phyloP scores from a whole-genome alignment of 1,284 basidiomycete species.

The Waitea zeae region DNA sequence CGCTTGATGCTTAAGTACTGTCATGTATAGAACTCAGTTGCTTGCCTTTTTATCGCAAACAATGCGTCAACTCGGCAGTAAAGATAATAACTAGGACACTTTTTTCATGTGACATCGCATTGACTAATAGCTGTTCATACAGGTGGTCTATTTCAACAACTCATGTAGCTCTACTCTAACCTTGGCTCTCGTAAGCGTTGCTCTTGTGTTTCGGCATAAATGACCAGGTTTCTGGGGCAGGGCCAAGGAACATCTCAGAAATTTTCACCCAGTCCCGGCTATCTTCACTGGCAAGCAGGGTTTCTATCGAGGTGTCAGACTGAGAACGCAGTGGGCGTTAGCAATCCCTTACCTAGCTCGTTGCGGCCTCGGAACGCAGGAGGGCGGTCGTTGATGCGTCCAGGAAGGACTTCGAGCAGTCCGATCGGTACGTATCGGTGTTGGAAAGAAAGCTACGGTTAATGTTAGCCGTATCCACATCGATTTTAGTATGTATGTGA shows the following conservation, averaged over 20 bases:
- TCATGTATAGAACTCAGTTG: too few relatives aligned
- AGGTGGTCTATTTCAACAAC: too few relatives aligned
- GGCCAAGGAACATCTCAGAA: slow-evolving; percentile 85
- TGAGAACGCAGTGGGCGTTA: neutral
- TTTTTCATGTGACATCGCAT: too few relatives aligned
- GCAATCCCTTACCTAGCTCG: slow-evolving; percentile 49
- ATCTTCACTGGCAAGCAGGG: slow-evolving; percentile 66
- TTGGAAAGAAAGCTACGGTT: slow-evolving; percentile 86
- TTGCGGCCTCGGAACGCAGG: slow-evolving; percentile 75
- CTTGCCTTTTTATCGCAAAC: too few relatives aligned
- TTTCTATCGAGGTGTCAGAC: slow-evolving; percentile 31
- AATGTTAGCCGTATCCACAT: too few relatives aligned
- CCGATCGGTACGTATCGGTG: slow-evolving; percentile 92
- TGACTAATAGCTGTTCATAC: too few relatives aligned
- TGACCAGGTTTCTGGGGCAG: slow-evolving; percentile 42
- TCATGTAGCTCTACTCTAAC: slow-evolving; percentile 29
- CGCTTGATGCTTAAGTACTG: too few relatives aligned
- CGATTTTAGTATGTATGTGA: too few relatives aligned
- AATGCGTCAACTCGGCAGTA: too few relatives aligned
- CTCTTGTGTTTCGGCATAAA: slow-evolving; percentile 69
- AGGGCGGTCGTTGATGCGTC: slow-evolving; percentile 78
- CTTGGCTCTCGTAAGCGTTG: slow-evolving; percentile 39
- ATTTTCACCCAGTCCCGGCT: slow-evolving; percentile 92
- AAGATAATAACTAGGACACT: too few relatives aligned
- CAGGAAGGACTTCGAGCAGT: slow-evolving; percentile 74